These are phyloP conservation scores for Rhizopogon salebrosus DNA, from an alignment of 768 basidiomycete genomes.

Conservation along the genomic window DNA sequence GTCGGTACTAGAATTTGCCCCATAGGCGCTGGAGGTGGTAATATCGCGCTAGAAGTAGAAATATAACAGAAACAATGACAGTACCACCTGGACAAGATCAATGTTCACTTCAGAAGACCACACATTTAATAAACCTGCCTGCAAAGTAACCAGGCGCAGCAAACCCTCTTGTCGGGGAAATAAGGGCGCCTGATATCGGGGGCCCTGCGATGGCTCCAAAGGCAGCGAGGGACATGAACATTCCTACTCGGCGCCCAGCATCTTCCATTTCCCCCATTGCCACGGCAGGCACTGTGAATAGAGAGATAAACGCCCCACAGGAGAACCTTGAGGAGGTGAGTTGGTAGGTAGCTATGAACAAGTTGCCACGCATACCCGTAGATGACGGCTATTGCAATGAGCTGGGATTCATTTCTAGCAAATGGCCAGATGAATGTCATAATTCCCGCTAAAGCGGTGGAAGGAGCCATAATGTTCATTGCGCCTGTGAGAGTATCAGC, in stretches of 20 bases:
- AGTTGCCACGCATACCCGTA: constrained; percentile 49
- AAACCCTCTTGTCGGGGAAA: constrained; percentile 44
- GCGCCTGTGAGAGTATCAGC: constrained; percentile 37
- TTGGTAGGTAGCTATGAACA: neutral
- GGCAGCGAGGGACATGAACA: constrained; percentile 56
- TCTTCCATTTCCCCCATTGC: constrained; percentile 56
- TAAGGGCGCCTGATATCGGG: constrained; percentile 71
- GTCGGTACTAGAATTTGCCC: constrained; percentile 25
- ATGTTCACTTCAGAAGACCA: neutral
- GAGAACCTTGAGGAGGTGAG: constrained; percentile 36
- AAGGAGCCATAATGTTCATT: constrained; percentile 65
- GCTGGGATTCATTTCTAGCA: constrained; percentile 34
- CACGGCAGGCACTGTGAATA: constrained; percentile 53
- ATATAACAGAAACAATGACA: constrained; percentile 35
- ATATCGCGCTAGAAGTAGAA: constrained; percentile 36
- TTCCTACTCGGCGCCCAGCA: constrained; percentile 60
- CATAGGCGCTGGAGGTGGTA: constrained; percentile 33
- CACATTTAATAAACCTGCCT: constrained; percentile 12
- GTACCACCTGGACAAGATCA: constrained; percentile 24
- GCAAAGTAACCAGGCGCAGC: constrained; percentile 35
- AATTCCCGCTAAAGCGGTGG: constrained; percentile 48
- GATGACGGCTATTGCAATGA: constrained; percentile 50
- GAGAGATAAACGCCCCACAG: constrained; percentile 57
- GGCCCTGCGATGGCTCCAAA: constrained; percentile 64
- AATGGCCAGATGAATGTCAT: constrained; percentile 73